Evolutionary conservation across 2,329 filamentous ascomycete species (phyloP).

Genomic region (Alternaria dauci): DNA sequence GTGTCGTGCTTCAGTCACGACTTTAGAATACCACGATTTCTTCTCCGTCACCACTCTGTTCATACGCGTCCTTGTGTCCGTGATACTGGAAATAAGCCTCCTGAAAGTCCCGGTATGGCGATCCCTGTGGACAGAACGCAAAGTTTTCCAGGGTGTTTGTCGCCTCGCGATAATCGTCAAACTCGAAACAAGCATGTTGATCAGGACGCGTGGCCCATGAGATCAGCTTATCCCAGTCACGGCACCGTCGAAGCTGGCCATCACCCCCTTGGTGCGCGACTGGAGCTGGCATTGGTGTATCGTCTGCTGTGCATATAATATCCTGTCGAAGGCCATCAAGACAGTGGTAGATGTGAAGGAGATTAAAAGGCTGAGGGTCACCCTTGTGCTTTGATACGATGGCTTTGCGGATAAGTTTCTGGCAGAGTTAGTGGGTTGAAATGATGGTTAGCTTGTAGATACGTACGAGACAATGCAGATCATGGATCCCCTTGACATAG

Average conservation of each 20-base stretch:
- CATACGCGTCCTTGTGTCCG: slow-evolving; percentile 47
- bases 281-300: slow-evolving; percentile 47
- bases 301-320: slow-evolving; percentile 47
- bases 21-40: slow-evolving; percentile 28
- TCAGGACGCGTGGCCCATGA: slow-evolving; percentile 44
- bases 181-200: slow-evolving; percentile 44
- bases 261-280: slow-evolving; percentile 35
- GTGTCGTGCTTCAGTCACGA: not conserved
- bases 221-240: slow-evolving; percentile 44
- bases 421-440: not conserved
- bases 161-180: slow-evolving; percentile 48
- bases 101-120: slow-evolving; percentile 41
- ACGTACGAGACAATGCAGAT: slow-evolving; percentile 46
- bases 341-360: slow-evolving; percentile 46
- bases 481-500: slow-evolving; percentile 47
- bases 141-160: slow-evolving; percentile 49
- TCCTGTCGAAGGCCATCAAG: slow-evolving; percentile 46
- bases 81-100: slow-evolving; percentile 46
- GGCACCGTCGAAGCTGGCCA: slow-evolving; percentile 42
- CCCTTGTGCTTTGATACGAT: slow-evolving; percentile 41
- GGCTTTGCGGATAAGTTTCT: slow-evolving; percentile 49
- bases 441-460: no score
- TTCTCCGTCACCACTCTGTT: slow-evolving; percentile 25
- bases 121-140: slow-evolving; percentile 42
- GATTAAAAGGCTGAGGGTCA: slow-evolving; percentile 31